phyloP scores from a whole-genome alignment of 2,329 filamentous ascomycete genomes.

The Trichophyton simii region DNA sequence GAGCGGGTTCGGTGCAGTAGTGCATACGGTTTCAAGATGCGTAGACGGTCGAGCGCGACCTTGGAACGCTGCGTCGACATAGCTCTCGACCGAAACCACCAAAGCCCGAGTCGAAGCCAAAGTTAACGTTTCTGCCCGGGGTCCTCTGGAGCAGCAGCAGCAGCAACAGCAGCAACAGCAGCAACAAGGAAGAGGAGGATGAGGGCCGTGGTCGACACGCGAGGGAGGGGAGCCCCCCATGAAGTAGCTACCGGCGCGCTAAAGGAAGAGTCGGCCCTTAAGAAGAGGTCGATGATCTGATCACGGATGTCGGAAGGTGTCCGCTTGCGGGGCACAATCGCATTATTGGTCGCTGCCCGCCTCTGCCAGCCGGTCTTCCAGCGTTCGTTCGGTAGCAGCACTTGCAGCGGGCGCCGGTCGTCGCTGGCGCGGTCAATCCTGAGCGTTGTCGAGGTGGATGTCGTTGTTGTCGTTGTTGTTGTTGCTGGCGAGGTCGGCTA shows the following conservation, averaged over 20 bases:
- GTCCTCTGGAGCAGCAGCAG: not conserved
- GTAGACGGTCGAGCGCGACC: constrained; percentile 6
- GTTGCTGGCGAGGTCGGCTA: not conserved
- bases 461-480: not conserved
- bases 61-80: not conserved
- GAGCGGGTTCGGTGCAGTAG: not conserved
- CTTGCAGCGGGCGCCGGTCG: too few relatives aligned
- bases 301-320: not conserved
- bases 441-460: not conserved
- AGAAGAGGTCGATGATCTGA: not conserved
- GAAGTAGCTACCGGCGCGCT: not conserved
- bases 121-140: not conserved
- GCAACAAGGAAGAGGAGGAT: not conserved
- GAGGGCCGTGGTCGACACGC: not conserved
- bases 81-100: not conserved
- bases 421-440: too few relatives aligned
- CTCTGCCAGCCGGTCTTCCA: not conserved
- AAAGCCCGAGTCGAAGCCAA: not conserved
- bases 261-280: not conserved
- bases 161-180: too few relatives aligned
- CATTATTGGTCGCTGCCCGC: not conserved
- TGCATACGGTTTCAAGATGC: constrained; percentile 11
- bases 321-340: not conserved
- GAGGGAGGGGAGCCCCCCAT: not conserved
- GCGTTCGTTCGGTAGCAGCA: too few relatives aligned